Evolutionary conservation across 768 basidiomycete genomes (phyloP).

Genomic region (Serendipita sp.): DNA sequence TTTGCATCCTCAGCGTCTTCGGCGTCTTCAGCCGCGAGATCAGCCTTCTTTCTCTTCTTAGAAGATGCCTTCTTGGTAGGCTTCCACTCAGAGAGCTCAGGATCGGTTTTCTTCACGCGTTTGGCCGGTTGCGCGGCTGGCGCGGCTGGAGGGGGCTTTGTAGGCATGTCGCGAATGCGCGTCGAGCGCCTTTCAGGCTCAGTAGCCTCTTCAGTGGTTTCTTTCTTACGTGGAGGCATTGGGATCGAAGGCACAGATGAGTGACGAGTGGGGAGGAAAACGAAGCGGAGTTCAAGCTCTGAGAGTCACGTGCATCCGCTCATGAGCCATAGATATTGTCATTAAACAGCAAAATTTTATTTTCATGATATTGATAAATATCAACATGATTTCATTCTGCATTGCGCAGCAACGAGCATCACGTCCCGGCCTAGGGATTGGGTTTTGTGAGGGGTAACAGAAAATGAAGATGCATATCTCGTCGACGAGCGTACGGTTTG

Average conservation of each 20-base stretch:
- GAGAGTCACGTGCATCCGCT: not conserved
- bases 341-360: not conserved
- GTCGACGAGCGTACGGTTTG: not conserved
- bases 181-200: slow-evolving; percentile 11
- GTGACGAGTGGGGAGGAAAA: not conserved
- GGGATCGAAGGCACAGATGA: not conserved
- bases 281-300: not conserved
- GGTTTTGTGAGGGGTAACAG: too few relatives aligned
- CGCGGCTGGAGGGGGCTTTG: slow-evolving; percentile 1
- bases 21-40: slow-evolving; percentile 11
- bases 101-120: not conserved
- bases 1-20: not conserved
- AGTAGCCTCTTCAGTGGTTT: slow-evolving; percentile 25
- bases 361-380: not conserved
- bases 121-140: not conserved
- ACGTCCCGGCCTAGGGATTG: not conserved
- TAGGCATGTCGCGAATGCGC: slow-evolving; percentile 5
- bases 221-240: slow-evolving; percentile 17
- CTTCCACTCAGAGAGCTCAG: not conserved
- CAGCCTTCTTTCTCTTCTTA: slow-evolving; percentile 24
- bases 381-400: too few relatives aligned
- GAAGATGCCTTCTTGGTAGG: slow-evolving; percentile 14
- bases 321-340: not conserved
- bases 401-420: not conserved
- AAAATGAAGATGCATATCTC: too few relatives aligned